A percentile compares a stretch with the other conserved stretches of the same genome.
Conservation (phyloP, 768 basidiomycete genomes). For the Mycena rebaudengoi region DNA sequence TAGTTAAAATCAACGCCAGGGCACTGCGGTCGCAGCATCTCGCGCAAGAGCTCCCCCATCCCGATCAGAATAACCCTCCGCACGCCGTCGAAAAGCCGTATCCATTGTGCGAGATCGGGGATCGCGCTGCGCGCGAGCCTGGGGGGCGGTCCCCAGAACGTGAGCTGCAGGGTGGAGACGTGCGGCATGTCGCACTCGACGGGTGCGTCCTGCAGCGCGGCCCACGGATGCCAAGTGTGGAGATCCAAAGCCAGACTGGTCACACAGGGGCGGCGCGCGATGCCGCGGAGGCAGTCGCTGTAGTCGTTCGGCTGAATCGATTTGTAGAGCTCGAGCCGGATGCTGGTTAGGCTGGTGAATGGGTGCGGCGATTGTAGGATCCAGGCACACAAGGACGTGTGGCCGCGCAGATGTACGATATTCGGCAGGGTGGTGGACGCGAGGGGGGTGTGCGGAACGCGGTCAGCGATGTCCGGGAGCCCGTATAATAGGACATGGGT, state of each 20-base stretch:
- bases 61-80: not conserved
- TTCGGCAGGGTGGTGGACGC: conserved; percentile 1
- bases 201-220: not conserved
- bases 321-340: not conserved
- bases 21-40: too few species aligned
- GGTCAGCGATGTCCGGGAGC: too few species aligned
- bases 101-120: not conserved
- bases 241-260: not conserved
- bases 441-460: not conserved
- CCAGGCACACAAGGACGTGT: not conserved
- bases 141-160: not conserved
- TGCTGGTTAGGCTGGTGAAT: not conserved
- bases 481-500: not conserved
- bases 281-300: not conserved
- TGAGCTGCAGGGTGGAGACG: not conserved
- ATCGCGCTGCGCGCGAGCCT: not conserved
- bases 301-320: not conserved
- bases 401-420: not conserved
- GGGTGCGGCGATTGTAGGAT: not conserved
- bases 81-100: not conserved
- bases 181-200: not conserved
- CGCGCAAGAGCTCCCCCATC: too few species aligned
- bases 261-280: not conserved
- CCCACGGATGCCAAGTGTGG: conserved; percentile 2
- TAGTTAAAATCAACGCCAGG: too few species aligned